Evolutionary conservation across 768 basidiomycete genomes (phyloP), one percentile per base, ranked within the genome.

Genomic region (Inosperma sp.): DNA sequence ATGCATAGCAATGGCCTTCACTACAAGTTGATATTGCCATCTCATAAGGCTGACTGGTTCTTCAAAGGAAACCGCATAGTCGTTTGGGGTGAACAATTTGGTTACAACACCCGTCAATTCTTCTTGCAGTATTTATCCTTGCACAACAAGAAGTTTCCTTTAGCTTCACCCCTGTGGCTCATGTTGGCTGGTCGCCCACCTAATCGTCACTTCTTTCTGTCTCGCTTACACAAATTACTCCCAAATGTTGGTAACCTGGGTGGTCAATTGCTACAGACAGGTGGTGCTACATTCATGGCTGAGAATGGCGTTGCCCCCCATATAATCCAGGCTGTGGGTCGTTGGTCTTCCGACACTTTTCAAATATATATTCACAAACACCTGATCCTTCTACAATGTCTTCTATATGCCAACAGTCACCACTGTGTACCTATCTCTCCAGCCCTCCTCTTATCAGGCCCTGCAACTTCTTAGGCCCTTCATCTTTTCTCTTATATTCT

Each of bases 321-420:
- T 2, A 26, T 54, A 13, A 60, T 60, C 16, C 59, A 60, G 10
- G 48, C 51, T 0, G 14, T 51, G 1, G 54, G 56, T 0, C 23
- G 53, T 10, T 59, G 56, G 58, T 49, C 53, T 0, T 59, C 58
- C 4, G 34, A 40, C 0, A 41, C 56, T 1, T 58, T 53, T 48
- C 31, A 50, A 6, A 58, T 56, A 7, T 60, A 60, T 25, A 54
- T 60, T 5, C 27, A 52, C 3, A 26, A 56, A 5, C 53, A 52
- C 26, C 59, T 42, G 1, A 14, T 34, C 3, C 13, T 51, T 7
- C 17, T n/a, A 5, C 31, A 33, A 33, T 9, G 31, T n/a, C n/a
- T n/a, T n/a, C n/a, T n/a, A n/a, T n/a, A n/a, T n/a, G n/a, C n/a
- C n/a, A n/a, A n/a, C n/a, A n/a, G n/a, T n/a, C n/a, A n/a, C n/a